Evolutionary conservation across 768 basidiomycete species (phyloP).

Genomic region (Russula emetica): DNA sequence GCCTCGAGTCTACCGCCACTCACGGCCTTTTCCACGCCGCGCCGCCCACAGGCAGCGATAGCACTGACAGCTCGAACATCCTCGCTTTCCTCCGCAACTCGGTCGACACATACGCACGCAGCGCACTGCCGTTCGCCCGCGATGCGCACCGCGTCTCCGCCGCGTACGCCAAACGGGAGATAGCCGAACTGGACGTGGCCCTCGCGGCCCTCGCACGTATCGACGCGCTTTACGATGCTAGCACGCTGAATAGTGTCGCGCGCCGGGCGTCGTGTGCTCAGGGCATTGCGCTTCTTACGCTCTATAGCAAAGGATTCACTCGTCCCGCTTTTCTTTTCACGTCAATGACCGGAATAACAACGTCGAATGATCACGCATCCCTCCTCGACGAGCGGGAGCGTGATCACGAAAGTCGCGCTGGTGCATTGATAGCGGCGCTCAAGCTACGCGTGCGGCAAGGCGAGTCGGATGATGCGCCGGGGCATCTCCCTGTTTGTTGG

Average conservation of each 20-base stretch:
- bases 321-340: constrained; percentile 41
- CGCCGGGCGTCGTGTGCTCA: constrained; percentile 85
- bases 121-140: constrained; percentile 73
- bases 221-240: constrained; percentile 76
- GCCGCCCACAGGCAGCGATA: background rate
- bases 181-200: constrained; percentile 25
- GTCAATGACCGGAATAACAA: constrained; percentile 23
- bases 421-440: constrained; percentile 54
- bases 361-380: no score
- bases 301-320: constrained; percentile 80
- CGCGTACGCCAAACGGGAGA: constrained; percentile 14
- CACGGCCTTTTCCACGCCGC: constrained; percentile 65
- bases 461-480: constrained; percentile 47
- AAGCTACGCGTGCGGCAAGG: constrained; percentile 66
- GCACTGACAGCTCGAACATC: constrained; percentile 34
- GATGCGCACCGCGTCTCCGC: constrained; percentile 54
- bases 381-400: constrained; percentile 18
- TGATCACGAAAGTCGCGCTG: constrained; percentile 29
- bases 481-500: constrained; percentile 91
- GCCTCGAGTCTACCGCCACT: constrained; percentile 83
- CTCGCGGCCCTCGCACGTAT: constrained; percentile 49
- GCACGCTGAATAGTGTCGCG: constrained; percentile 87
- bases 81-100: constrained; percentile 66
- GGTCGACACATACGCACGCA: constrained; percentile 71
- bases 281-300: constrained; percentile 85